Evolutionary conservation across 495 filamentous ascomycete species (phyloP).

Genomic region (Parathielavia appendiculata): DNA sequence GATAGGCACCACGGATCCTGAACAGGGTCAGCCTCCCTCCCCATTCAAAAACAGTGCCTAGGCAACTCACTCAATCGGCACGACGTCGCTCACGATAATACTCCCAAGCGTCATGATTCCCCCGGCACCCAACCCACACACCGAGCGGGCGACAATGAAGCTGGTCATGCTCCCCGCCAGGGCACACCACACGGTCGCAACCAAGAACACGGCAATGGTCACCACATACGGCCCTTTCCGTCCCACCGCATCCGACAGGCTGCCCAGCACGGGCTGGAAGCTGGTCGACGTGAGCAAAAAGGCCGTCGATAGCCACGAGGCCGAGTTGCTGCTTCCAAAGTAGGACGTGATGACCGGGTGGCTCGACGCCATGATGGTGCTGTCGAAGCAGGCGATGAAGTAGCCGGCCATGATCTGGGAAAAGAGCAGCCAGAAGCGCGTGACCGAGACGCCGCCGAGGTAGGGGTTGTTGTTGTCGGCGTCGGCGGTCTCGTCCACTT

Average conservation of each 20-base stretch:
- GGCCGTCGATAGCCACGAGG: conserved; percentile 76
- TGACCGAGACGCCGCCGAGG: conserved; percentile 33
- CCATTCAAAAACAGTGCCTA: background rate
- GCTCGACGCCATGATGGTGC: conserved; percentile 73
- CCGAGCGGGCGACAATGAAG: conserved; percentile 66
- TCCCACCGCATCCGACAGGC: conserved; percentile 67
- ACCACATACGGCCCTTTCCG: conserved; percentile 65
- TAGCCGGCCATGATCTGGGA: conserved; percentile 33
- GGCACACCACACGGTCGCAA: conserved; percentile 68
- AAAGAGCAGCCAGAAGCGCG: conserved; percentile 40
- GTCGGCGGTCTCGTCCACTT: background rate
- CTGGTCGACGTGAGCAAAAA: conserved; percentile 73
- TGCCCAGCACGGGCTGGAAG: conserved; percentile 67
- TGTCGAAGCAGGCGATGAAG: conserved; percentile 57
- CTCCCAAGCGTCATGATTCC: conserved; percentile 67
- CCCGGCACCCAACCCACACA: conserved; percentile 71
- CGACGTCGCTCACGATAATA: conserved; percentile 69
- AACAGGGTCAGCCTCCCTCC: background rate
- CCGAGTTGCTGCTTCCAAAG: conserved; percentile 67
- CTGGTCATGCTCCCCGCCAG: conserved; percentile 63
- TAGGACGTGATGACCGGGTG: conserved; percentile 79
- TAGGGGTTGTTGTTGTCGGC: conserved; percentile 20
- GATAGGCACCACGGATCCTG: conserved; percentile 60
- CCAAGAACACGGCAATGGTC: conserved; percentile 56
- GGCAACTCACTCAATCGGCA: conserved; percentile 60